phyloP scores from a whole-genome alignment of 2,329 filamentous ascomycete species.

The Verticillium longisporum region DNA sequence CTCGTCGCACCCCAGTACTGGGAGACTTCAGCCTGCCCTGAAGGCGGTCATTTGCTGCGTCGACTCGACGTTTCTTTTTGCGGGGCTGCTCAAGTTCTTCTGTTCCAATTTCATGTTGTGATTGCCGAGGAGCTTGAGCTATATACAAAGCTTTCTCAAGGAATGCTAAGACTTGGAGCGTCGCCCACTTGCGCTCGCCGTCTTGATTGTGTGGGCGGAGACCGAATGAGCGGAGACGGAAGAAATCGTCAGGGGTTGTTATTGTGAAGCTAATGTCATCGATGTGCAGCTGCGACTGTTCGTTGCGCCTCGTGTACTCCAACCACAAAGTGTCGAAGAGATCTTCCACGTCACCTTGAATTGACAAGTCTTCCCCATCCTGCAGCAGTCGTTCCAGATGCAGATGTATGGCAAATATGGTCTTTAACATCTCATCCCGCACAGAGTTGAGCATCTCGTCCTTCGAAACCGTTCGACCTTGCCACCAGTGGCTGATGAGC shows the following conservation, averaged over 20 bases:
- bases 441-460: slow-evolving; percentile 55
- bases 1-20: slow-evolving; percentile 36
- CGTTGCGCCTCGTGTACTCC: slow-evolving; percentile 69
- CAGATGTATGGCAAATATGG: slow-evolving; percentile 58
- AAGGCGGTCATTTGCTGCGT: slow-evolving; percentile 35
- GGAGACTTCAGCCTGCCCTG: slow-evolving; percentile 38
- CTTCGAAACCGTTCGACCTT: slow-evolving; percentile 56
- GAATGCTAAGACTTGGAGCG: slow-evolving; percentile 51
- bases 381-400: slow-evolving; percentile 52
- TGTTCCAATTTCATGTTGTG: slow-evolving; percentile 2
- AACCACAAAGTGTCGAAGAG: slow-evolving; percentile 64
- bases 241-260: slow-evolving; percentile 35
- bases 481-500: slow-evolving; percentile 71
- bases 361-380: slow-evolving; percentile 29
- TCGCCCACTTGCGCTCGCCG: slow-evolving; percentile 53
- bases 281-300: slow-evolving; percentile 68
- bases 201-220: slow-evolving; percentile 45
- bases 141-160: slow-evolving; percentile 43
- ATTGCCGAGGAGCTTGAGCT: neutral
- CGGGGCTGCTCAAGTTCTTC: slow-evolving; percentile 38
- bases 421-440: slow-evolving; percentile 71
- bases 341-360: slow-evolving; percentile 49
- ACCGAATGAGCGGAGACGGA: slow-evolving; percentile 42
- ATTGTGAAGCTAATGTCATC: slow-evolving; percentile 62
- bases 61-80: slow-evolving; percentile 46